Evolutionary conservation across 345 rosid genomes (phyloP).

Genomic region (Syzygium aromaticum): DNA sequence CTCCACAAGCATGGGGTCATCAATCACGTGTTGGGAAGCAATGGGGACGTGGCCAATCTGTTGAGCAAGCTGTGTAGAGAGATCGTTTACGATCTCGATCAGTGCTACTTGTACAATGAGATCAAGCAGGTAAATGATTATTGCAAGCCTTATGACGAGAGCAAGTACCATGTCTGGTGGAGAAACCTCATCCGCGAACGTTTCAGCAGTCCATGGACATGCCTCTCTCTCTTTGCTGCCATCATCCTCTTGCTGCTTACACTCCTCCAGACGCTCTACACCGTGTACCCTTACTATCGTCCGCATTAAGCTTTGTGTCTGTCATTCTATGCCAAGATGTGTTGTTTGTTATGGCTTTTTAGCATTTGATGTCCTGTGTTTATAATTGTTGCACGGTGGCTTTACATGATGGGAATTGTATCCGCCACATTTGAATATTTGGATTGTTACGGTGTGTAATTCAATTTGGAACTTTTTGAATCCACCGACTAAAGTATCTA

Average conservation of each 20-base stretch:
- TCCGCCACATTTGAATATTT: neutral
- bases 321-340: neutral
- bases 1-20: conserved; percentile 6
- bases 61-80: conserved; percentile 1
- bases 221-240: conserved; percentile 8
- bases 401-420: neutral
- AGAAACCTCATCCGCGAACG: neutral
- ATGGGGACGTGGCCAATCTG: neutral
- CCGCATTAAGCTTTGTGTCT: neutral
- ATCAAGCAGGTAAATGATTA: neutral
- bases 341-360: neutral
- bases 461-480: neutral
- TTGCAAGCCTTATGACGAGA: neutral
- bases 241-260: conserved; percentile 5
- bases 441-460: neutral
- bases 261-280: neutral
- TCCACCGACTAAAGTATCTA: neutral
- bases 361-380: neutral
- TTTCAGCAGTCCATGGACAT: conserved; percentile 8
- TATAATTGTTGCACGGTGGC: neutral
- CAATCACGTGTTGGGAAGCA: conserved; percentile 6
- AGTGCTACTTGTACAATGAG: neutral
- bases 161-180: conserved; percentile 4
- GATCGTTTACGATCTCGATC: neutral
- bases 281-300: neutral